Percentiles rank a stretch among this genome's conserved stretches.
phyloP scores from a whole-genome alignment of 306 rosid species.

The Glycine latifolia region DNA sequence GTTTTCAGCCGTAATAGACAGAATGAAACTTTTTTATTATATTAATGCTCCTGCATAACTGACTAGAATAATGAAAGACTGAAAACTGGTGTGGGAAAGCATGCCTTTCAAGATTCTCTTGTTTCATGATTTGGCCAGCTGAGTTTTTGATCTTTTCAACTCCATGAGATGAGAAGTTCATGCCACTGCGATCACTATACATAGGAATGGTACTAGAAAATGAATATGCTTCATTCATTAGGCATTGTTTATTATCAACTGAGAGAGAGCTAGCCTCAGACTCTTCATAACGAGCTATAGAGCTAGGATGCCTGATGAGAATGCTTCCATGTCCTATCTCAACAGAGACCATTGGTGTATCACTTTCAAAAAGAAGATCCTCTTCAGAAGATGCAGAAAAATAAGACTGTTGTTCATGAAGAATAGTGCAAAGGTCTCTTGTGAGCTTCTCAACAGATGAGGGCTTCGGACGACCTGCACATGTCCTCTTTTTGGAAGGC shows the following conservation, averaged over 20 bases:
- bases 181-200: constrained; percentile 56
- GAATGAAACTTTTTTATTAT: constrained; percentile 6
- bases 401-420: constrained; percentile 89
- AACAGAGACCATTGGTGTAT: constrained; percentile 98
- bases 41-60: constrained; percentile 22
- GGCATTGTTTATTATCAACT: constrained; percentile 78
- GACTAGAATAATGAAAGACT: constrained; percentile 19
- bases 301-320: constrained; percentile 92
- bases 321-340: constrained; percentile 99
- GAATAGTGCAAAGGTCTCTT: constrained; percentile 83
- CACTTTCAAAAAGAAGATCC: constrained; percentile 92
- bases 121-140: constrained; percentile 61
- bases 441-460: constrained; percentile 96
- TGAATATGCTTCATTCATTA: constrained; percentile 73
- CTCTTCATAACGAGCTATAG: constrained; percentile 88
- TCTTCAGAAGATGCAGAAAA: constrained; percentile 92
- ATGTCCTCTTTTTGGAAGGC: constrained; percentile 92
- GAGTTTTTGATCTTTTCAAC: constrained; percentile 57
- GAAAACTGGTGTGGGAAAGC: constrained; percentile 37
- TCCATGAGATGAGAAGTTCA: constrained; percentile 54
- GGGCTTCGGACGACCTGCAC: constrained; percentile 77
- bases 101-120: constrained; percentile 67
- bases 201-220: constrained; percentile 56
- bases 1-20: constrained; percentile 13
- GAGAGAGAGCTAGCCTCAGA: constrained; percentile 99